Conservation (phyloP, 352 stramenopile genomes). For the Phytophthora foliorum region DNA sequence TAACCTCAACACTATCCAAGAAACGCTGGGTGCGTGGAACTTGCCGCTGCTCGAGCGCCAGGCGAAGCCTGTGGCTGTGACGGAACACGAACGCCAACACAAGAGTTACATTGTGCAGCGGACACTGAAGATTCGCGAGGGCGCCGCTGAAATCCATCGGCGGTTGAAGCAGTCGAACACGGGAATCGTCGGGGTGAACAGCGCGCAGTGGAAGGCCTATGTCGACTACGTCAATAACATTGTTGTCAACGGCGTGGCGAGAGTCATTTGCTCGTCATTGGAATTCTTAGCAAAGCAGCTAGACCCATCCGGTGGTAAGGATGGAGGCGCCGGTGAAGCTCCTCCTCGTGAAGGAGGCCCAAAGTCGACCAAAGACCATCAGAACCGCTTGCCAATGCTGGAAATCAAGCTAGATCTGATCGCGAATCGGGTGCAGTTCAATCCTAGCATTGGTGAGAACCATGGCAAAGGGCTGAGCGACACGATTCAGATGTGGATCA, state of each 20-base stretch:
- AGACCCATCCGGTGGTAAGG: slow-evolving; percentile 77
- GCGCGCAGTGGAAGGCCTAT: slow-evolving; percentile 97
- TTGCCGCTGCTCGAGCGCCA: slow-evolving; percentile 95
- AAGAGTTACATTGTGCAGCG: slow-evolving; percentile 94
- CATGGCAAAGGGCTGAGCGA: slow-evolving; percentile 95
- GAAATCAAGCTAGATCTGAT: slow-evolving; percentile 98
- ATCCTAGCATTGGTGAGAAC: slow-evolving; percentile 88
- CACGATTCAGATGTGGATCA: slow-evolving; percentile 97
- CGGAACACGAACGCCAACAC: slow-evolving; percentile 96
- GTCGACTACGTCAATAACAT: slow-evolving; percentile 99
- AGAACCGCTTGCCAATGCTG: slow-evolving; percentile 92
- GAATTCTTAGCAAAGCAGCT: slow-evolving; percentile 96
- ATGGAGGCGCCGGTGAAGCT: slow-evolving; percentile 25
- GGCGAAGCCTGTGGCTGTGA: slow-evolving; percentile 95
- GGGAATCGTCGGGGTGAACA: slow-evolving; percentile 94
- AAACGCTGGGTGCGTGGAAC: slow-evolving; percentile 95
- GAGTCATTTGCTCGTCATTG: slow-evolving; percentile 85
- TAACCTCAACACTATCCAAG: slow-evolving; percentile 96
- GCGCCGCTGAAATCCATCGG: slow-evolving; percentile 95
- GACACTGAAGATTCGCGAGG: slow-evolving; percentile 96
- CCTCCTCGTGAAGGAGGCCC: slow-evolving; percentile 42
- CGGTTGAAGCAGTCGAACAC: slow-evolving; percentile 97
- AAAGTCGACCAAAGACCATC: slow-evolving; percentile 51
- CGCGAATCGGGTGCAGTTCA: slow-evolving; percentile 88
- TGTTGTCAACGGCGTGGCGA: slow-evolving; percentile 95